phyloP scores from a whole-genome alignment of 1,139 yeast species.

The Wickerhamomyces sp. region DNA sequence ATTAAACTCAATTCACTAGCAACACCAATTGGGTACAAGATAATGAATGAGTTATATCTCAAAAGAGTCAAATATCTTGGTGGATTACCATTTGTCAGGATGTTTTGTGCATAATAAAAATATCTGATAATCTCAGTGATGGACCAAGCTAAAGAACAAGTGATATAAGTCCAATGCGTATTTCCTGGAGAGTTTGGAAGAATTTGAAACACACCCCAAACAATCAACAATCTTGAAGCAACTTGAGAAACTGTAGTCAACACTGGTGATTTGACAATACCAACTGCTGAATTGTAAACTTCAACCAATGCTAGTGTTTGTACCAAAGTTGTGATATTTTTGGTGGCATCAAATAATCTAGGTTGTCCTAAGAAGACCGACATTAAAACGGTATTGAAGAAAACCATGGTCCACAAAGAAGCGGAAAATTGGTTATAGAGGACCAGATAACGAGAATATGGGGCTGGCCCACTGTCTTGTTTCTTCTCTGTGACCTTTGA shows the following conservation, averaged over 20 bases:
- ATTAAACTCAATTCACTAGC: conserved; percentile 74
- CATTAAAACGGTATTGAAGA: conserved; percentile 42
- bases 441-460: conserved; percentile 21
- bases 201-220: conserved; percentile 72
- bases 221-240: conserved; percentile 74
- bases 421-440: conserved; percentile 68
- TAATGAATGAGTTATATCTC: conserved; percentile 78
- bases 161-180: conserved; percentile 49
- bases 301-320: conserved; percentile 87
- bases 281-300: conserved; percentile 69
- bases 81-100: conserved; percentile 50
- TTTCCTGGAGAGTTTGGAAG: conserved; percentile 69
- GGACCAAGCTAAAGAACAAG: conserved; percentile 83
- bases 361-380: conserved; percentile 48
- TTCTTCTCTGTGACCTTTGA: background rate
- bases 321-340: conserved; percentile 54
- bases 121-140: conserved; percentile 86
- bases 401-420: conserved; percentile 59
- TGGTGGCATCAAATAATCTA: conserved; percentile 51
- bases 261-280: conserved; percentile 80
- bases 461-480: conserved; percentile 2
- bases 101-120: conserved; percentile 72
- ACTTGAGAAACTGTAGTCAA: conserved; percentile 85
- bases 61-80: conserved; percentile 63
- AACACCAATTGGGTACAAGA: conserved; percentile 89